phyloP scores from a whole-genome alignment of 2,329 filamentous ascomycete species.

The Diaporthe caulivora region DNA sequence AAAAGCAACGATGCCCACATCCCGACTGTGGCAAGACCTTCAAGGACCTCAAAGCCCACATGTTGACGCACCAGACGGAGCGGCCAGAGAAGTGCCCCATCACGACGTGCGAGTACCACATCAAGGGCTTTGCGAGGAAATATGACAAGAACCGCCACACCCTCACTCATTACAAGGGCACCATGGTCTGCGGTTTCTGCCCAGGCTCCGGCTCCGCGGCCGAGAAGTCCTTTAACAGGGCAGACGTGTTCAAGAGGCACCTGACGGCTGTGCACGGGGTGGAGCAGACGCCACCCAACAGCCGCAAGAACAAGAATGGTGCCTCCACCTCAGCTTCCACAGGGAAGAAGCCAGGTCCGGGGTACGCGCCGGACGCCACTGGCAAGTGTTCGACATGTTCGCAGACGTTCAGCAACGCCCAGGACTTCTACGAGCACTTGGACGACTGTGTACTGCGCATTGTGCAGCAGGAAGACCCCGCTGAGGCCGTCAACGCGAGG shows the following conservation, averaged over 20 bases:
- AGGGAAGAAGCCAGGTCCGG: conserved; percentile 73
- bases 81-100: conserved; percentile 96
- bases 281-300: conserved; percentile 92
- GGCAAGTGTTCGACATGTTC: conserved; percentile 97
- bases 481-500: conserved; percentile 76
- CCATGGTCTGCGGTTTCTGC: conserved; percentile 96
- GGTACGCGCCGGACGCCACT: conserved; percentile 82
- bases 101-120: conserved; percentile 89
- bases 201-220: conserved; percentile 88
- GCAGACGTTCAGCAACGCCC: conserved; percentile 88
- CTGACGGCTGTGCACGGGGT: conserved; percentile 91
- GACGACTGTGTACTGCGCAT: conserved; percentile 81
- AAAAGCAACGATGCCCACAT: conserved; percentile 81
- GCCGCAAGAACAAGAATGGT: conserved; percentile 75
- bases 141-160: conserved; percentile 98
- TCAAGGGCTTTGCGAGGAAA: conserved; percentile 92
- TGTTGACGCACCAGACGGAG: conserved; percentile 93
- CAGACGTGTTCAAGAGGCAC: conserved; percentile 96
- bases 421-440: conserved; percentile 98
- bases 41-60: conserved; percentile 93
- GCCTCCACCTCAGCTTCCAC: conserved; percentile 52
- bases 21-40: conserved; percentile 87
- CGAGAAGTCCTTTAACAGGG: conserved; percentile 95
- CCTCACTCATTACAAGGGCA: conserved; percentile 95
- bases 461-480: conserved; percentile 78